Percentiles rank a stretch among this genome's conserved stretches.
These are phyloP conservation scores for Penicillium cataractarum DNA, from an alignment of 495 filamentous ascomycete species.

Conservation along the genomic window DNA sequence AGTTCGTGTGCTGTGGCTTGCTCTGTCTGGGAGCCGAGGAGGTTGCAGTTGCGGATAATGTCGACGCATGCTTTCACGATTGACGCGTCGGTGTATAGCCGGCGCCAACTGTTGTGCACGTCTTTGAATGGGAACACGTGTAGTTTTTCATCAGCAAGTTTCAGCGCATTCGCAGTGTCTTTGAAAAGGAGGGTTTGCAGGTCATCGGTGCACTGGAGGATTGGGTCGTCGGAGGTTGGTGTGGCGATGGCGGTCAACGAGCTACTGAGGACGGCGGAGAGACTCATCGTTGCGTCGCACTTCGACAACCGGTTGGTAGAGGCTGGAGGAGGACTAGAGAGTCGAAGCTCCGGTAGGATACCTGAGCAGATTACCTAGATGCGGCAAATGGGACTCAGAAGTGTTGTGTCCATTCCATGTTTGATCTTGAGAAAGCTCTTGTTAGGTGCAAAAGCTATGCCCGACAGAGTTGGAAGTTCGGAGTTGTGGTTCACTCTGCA, in stretches of 20 bases:
- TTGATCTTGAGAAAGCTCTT: background rate
- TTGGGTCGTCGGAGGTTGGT: conserved; percentile 42
- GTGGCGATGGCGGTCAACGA: conserved; percentile 37
- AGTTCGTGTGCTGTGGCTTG: conserved; percentile 13
- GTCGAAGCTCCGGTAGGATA: background rate
- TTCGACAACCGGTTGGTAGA: background rate
- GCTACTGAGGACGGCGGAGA: conserved; percentile 23
- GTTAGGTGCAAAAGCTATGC: background rate
- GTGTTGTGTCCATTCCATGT: background rate
- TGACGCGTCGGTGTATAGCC: conserved; percentile 77
- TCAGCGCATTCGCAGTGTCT: conserved; percentile 41
- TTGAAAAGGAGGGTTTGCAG: conserved; percentile 33
- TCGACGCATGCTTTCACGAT: conserved; percentile 61
- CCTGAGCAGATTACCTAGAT: no score
- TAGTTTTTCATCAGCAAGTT: conserved; percentile 61
- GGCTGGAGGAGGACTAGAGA: background rate
- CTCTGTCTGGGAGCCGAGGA: conserved; percentile 11
- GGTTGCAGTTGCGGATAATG: conserved; percentile 33
- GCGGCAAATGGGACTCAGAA: background rate
- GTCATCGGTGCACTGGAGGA: conserved; percentile 29
- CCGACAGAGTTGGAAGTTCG: background rate
- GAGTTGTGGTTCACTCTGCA: background rate
- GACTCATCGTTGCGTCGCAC: conserved; percentile 17
- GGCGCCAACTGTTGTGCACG: conserved; percentile 74
- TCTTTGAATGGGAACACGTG: conserved; percentile 76